These are phyloP conservation scores for Dalbergia cultrata DNA, from an alignment of 306 rosid genomes.

Conservation along the genomic window DNA sequence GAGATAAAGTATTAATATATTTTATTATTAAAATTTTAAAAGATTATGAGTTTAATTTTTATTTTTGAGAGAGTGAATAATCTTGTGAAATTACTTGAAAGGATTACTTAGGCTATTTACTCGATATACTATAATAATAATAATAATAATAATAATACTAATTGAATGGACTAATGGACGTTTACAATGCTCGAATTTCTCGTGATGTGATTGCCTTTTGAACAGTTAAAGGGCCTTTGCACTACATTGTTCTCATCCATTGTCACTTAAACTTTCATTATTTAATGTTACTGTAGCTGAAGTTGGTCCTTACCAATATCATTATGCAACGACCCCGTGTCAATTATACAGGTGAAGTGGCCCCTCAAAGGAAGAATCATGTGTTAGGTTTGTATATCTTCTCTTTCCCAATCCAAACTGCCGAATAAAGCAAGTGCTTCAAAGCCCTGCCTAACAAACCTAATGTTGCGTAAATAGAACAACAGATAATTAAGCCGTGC, in stretches of 20 bases:
- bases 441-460: neutral
- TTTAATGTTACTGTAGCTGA: neutral
- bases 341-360: neutral
- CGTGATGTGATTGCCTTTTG: neutral
- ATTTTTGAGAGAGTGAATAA: no score
- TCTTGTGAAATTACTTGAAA: no score
- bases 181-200: neutral
- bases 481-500: no score
- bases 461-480: no score
- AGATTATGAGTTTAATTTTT: no score
- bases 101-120: no score
- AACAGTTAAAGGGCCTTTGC: neutral
- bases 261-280: neutral
- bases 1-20: no score
- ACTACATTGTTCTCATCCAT: constrained; percentile 14
- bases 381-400: neutral
- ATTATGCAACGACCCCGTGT: neutral
- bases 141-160: constrained; percentile 11
- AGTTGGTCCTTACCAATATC: neutral
- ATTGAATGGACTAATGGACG: neutral
- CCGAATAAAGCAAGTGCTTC: neutral
- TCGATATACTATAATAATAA: neutral
- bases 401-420: neutral
- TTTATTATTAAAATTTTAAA: no score
- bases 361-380: neutral